Evolutionary conservation across 805 yeast species (phyloP).

Genomic region (Candida tammaniensis): DNA sequence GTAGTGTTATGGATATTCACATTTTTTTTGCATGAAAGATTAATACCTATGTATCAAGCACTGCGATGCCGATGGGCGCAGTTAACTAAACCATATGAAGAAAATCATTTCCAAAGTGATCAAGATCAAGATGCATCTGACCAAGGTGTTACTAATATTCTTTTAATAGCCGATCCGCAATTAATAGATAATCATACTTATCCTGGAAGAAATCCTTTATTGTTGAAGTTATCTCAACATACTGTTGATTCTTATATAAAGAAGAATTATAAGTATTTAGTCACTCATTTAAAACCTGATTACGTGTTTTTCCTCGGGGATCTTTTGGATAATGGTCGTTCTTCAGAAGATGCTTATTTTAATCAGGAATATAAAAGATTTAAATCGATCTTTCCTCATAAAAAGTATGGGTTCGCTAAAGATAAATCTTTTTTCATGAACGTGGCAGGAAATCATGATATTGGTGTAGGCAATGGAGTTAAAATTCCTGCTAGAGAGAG

Average conservation of each 20-base stretch:
- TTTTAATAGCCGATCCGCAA: slow-evolving; percentile 44
- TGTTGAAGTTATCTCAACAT: slow-evolving; percentile 35
- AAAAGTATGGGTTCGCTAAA: slow-evolving; percentile 14
- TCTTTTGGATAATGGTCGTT: slow-evolving; percentile 41
- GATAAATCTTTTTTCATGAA: slow-evolving; percentile 29
- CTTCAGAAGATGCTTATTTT: slow-evolving; percentile 29
- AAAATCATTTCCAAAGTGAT: slow-evolving; percentile 6
- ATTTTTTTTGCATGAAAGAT: slow-evolving; percentile 32
- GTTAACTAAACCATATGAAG: not conserved
- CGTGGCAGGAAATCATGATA: slow-evolving; percentile 92
- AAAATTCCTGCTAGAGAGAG: slow-evolving; percentile 36
- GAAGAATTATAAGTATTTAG: slow-evolving; percentile 35
- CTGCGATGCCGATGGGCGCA: slow-evolving; percentile 30
- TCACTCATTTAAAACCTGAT: slow-evolving; percentile 31
- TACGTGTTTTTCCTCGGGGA: slow-evolving; percentile 41
- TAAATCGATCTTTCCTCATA: slow-evolving; percentile 25
- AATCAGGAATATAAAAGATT: slow-evolving; percentile 28
- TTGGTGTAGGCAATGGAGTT: slow-evolving; percentile 80
- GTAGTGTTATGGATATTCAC: slow-evolving; percentile 23
- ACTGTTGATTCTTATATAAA: slow-evolving; percentile 39
- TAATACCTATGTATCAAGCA: slow-evolving; percentile 26
- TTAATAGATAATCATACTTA: slow-evolving; percentile 44
- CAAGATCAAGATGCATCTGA: slow-evolving; percentile 8
- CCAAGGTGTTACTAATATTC: slow-evolving; percentile 21
- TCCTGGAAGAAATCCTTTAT: slow-evolving; percentile 32